phyloP scores from a whole-genome alignment of 441 rosid genomes.

The Aleurites moluccanus region DNA sequence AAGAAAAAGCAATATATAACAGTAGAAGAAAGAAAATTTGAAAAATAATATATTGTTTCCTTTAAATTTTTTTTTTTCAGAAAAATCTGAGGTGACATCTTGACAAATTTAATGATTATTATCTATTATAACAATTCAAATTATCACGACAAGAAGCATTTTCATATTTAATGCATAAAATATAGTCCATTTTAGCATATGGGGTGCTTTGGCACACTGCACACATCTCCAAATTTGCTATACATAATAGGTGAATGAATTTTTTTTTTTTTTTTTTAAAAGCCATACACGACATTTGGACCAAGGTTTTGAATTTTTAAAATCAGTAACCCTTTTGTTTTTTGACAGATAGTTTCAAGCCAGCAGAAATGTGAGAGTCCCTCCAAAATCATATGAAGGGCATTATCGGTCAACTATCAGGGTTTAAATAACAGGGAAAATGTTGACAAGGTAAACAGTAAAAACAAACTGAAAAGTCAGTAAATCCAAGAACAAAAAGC shows the following conservation, averaged over 20 bases:
- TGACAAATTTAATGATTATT: not conserved
- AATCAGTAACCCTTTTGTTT: not conserved
- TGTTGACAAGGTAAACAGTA: not conserved
- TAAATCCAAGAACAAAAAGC: not conserved
- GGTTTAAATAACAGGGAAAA: not conserved
- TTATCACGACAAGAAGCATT: not conserved
- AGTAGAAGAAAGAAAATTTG: not conserved
- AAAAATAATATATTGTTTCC: not conserved
- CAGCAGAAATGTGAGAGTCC: not conserved
- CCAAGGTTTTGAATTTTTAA: not conserved
- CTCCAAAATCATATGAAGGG: not conserved
- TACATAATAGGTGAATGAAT: not conserved
- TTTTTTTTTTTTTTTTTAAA: not conserved
- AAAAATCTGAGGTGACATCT: too few relatives aligned
- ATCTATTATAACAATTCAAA: not conserved
- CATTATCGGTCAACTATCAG: not conserved
- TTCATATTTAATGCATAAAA: not conserved
- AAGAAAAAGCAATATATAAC: not conserved
- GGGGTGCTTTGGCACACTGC: not conserved
- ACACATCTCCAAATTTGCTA: not conserved
- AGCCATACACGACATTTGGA: not conserved
- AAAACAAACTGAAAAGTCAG: not conserved
- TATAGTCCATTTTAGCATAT: not conserved
- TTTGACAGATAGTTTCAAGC: not conserved
- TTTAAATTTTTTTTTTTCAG: too few relatives aligned